A percentile compares a stretch with the other conserved stretches of the same genome.
phyloP scores from a whole-genome alignment of 129 eudicot genomes.

The Chrysanthemum seticuspe region DNA sequence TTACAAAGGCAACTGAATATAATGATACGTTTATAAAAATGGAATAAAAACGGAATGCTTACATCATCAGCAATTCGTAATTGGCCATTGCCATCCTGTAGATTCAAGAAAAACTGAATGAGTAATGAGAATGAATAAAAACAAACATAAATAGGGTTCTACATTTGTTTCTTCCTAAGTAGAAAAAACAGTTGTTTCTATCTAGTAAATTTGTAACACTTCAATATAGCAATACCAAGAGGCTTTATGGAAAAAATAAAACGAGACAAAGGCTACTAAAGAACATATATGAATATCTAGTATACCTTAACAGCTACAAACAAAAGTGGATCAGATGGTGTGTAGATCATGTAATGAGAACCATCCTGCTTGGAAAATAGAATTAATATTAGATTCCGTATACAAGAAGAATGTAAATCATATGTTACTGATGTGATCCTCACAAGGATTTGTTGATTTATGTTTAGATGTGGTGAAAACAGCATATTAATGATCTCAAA shows the following conservation, averaged over 20 bases:
- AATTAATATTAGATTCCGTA: neutral
- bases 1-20: neutral
- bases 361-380: slow-evolving; percentile 63
- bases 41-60: slow-evolving; percentile 34
- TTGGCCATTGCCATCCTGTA: slow-evolving; percentile 75
- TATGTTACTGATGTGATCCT: neutral
- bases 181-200: neutral
- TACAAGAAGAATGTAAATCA: neutral
- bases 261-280: neutral
- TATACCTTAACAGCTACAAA: slow-evolving; percentile 89
- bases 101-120: slow-evolving; percentile 4
- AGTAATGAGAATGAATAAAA: slow-evolving; percentile 5
- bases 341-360: slow-evolving; percentile 92
- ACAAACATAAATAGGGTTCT: neutral
- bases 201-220: neutral
- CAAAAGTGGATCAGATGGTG: slow-evolving; percentile 91
- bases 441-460: neutral
- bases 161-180: neutral
- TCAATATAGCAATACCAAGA: neutral
- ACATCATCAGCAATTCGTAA: slow-evolving; percentile 92
- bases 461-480: neutral
- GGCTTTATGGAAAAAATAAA: neutral
- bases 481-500: neutral
- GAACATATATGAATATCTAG: neutral
- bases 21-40: slow-evolving; percentile 6